Evolutionary conservation across 768 basidiomycete genomes (phyloP).

Genomic region (Baorangia bicolor): DNA sequence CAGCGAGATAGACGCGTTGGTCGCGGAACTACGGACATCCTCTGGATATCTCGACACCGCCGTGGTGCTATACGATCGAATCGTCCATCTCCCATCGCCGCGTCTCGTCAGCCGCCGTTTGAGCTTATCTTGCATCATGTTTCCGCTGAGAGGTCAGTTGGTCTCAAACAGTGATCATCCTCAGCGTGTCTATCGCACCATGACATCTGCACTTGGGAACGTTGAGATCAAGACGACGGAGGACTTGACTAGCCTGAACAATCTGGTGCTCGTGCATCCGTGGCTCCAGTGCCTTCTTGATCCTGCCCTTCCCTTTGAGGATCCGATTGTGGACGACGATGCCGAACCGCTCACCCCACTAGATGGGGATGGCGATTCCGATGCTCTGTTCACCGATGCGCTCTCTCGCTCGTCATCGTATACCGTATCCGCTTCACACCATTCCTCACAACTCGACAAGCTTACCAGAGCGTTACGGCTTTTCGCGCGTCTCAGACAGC

Average conservation of each 20-base stretch:
- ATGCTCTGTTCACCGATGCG: neutral
- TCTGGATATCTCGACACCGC: too few relatives aligned
- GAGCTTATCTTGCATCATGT: neutral
- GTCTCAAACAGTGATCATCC: neutral
- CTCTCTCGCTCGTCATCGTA: neutral
- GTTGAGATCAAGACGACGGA: neutral
- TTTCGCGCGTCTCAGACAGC: neutral
- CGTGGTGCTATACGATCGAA: too few relatives aligned
- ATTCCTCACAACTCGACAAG: neutral
- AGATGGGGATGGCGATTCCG: too few relatives aligned
- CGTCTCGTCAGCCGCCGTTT: too few relatives aligned
- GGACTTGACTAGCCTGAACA: neutral
- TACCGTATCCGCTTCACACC: neutral
- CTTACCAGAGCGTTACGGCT: neutral
- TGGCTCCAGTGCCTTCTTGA: neutral
- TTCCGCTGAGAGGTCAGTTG: neutral
- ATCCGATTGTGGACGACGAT: neutral
- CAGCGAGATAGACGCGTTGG: too few relatives aligned
- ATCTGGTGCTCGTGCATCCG: neutral
- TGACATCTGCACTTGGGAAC: neutral
- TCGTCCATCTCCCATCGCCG: too few relatives aligned
- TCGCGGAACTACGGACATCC: too few relatives aligned
- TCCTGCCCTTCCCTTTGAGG: neutral
- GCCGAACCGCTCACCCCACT: neutral
- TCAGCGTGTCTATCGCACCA: neutral